Evolutionary conservation across 768 basidiomycete genomes (phyloP), one percentile per base, ranked within the genome.

Genomic region (Omphalotus guepiniiformis): DNA sequence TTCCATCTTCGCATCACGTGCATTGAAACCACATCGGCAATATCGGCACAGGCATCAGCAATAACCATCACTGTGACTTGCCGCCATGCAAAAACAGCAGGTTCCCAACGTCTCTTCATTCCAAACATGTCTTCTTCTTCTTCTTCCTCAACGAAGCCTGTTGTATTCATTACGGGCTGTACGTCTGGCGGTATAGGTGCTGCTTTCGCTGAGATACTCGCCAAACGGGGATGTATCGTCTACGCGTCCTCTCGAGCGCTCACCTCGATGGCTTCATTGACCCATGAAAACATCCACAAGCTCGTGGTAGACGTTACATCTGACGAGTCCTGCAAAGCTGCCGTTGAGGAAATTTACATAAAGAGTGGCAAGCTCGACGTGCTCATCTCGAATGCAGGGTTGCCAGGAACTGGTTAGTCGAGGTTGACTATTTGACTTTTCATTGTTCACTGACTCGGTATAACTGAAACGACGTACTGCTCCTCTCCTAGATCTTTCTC

Each of bases 351-450:
- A 1, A 61, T 80, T 41, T 66, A 80, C n/a, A 51, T 56, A 0
- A 65, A 67, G 18, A 60, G 67, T 18, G 76, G 74, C 0, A 64
- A 59, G 28, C 73, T 81, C 21, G 79, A 80, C 42, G 57, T 82
- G 1, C 52, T 79, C 3, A 70, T 80, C 29, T 79, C 80, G 50
- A 79, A 80, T 45, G 79, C 79, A 0, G 79, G 76, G 18, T n/a
- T 47, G 35, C 42, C 42, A 3, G 42, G 42, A 21, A 44, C 38
- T 18, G 45, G 36, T 38, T 7, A 38, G 25, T 16, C n/a, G 15
- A n/a, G 27, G 3, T n/a, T n/a, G 23, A 6, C 11, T 21, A 9
- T 5, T 28, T 19, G 11, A 21, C 18, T n/a, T n/a, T n/a, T n/a
- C n/a, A n/a, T n/a, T n/a, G n/a, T n/a, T n/a, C n/a, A n/a, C n/a